phyloP scores from a whole-genome alignment of 208 protist species.

The Crithidia bombi region DNA sequence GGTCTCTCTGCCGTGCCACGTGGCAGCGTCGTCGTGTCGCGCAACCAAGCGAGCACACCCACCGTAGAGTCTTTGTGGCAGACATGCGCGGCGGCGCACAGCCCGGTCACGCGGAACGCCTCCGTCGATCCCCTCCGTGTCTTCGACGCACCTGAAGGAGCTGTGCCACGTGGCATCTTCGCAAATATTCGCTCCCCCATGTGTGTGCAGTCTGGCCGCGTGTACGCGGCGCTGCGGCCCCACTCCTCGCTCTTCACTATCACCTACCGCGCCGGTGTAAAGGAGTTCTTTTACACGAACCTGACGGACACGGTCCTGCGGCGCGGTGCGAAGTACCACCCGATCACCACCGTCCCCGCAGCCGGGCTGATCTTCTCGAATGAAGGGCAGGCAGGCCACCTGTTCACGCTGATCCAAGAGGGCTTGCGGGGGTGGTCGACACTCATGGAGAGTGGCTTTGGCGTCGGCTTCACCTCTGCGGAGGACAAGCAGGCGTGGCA shows the following conservation, averaged over 20 bases:
- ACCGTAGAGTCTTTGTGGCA: conserved; percentile 26
- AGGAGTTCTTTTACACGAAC: conserved; percentile 27
- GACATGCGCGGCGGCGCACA: conserved; percentile 21
- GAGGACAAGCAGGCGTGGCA: conserved; percentile 21
- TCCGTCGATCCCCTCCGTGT: conserved; percentile 15
- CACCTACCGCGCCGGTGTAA: conserved; percentile 10
- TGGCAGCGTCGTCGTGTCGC: not conserved
- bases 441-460: conserved; percentile 23
- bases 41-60: not conserved
- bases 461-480: conserved; percentile 13
- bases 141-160: conserved; percentile 16
- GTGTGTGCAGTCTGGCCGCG: conserved; percentile 38
- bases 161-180: conserved; percentile 19
- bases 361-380: conserved; percentile 28
- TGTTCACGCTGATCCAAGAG: conserved; percentile 27
- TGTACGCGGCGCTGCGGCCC: conserved; percentile 26
- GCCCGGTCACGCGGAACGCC: conserved; percentile 13
- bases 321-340: conserved; percentile 36
- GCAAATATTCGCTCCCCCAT: conserved; percentile 27
- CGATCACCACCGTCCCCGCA: conserved; percentile 31
- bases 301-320: conserved; percentile 28
- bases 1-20: not conserved
- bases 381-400: conserved; percentile 9
- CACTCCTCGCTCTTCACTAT: conserved; percentile 16
- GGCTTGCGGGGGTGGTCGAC: conserved; percentile 23